These are phyloP conservation scores for Acer negundo DNA, from an alignment of 345 rosid genomes.

Conservation along the genomic window DNA sequence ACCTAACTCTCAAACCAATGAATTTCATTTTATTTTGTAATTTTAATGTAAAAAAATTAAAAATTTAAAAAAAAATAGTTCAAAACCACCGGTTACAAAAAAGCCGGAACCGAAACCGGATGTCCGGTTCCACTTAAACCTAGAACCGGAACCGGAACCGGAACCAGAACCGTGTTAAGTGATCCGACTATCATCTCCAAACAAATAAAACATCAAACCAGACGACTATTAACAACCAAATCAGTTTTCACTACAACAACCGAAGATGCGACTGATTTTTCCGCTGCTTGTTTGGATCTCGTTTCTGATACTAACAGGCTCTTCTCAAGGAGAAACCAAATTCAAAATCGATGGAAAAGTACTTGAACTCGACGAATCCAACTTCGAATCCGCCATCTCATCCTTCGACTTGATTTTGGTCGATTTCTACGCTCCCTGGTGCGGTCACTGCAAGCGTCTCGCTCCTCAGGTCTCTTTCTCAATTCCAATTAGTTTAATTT, in stretches of 20 bases:
- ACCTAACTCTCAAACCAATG: no score
- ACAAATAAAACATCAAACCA: background rate
- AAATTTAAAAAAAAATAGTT: no score
- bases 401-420: slow-evolving; percentile 73
- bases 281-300: slow-evolving; percentile 3
- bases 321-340: slow-evolving; percentile 23
- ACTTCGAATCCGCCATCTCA: slow-evolving; percentile 77
- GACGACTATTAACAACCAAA: background rate
- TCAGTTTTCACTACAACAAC: background rate
- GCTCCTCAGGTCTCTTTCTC: slow-evolving; percentile 71
- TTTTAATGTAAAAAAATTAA: no score
- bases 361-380: slow-evolving; percentile 80
- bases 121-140: no score
- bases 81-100: no score
- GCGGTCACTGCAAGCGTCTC: slow-evolving; percentile 96
- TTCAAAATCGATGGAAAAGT: slow-evolving; percentile 67
- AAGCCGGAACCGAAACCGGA: no score
- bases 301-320: background rate
- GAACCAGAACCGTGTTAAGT: no score
- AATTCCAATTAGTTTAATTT: background rate
- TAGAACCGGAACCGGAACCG: no score
- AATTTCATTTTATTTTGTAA: no score
- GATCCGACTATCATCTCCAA: background rate
- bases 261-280: background rate
- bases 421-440: slow-evolving; percentile 98